Percentiles rank a stretch among this genome's conserved stretches.
Evolutionary conservation across 495 filamentous ascomycete species (phyloP).

Genomic region (Neurospora tetraspora): DNA sequence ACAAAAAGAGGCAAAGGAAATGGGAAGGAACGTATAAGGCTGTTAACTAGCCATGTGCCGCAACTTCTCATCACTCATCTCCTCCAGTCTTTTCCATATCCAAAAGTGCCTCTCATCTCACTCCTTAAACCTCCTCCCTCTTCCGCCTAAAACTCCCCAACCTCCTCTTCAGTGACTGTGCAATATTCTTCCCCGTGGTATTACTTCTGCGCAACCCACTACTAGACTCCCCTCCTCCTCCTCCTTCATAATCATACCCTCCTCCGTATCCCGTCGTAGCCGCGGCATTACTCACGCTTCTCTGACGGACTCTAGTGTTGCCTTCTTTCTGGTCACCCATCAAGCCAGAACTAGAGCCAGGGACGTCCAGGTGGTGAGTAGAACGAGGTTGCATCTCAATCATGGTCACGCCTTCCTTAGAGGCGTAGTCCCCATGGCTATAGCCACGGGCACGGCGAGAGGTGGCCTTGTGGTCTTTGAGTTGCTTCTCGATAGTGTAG

Average conservation of each 20-base stretch:
- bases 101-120: not conserved
- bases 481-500: slow-evolving; percentile 55
- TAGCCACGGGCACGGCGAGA: not conserved
- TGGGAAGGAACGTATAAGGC: not conserved
- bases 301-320: slow-evolving; percentile 12
- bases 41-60: not conserved
- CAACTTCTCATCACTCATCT: not conserved
- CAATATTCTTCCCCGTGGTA: slow-evolving; percentile 27
- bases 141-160: slow-evolving; percentile 36
- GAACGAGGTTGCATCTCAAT: slow-evolving; percentile 31
- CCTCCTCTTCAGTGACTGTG: slow-evolving; percentile 34
- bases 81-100: not conserved
- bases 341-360: not conserved
- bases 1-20: not conserved
- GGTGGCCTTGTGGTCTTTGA: slow-evolving; percentile 36
- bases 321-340: slow-evolving; percentile 1
- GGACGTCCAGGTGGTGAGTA: not conserved
- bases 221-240: not conserved
- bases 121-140: slow-evolving; percentile 1
- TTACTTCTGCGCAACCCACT: slow-evolving; percentile 19
- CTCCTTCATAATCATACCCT: not conserved
- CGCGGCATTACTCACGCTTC: slow-evolving; percentile 23
- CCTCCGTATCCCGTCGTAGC: not conserved
- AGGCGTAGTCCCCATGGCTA: slow-evolving; percentile 9
- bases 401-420: not conserved